Percentiles rank a stretch among this genome's conserved stretches.
These are phyloP conservation scores for Trypanosoma boissoni DNA, from an alignment of 208 protist species.

Conservation along the genomic window DNA sequence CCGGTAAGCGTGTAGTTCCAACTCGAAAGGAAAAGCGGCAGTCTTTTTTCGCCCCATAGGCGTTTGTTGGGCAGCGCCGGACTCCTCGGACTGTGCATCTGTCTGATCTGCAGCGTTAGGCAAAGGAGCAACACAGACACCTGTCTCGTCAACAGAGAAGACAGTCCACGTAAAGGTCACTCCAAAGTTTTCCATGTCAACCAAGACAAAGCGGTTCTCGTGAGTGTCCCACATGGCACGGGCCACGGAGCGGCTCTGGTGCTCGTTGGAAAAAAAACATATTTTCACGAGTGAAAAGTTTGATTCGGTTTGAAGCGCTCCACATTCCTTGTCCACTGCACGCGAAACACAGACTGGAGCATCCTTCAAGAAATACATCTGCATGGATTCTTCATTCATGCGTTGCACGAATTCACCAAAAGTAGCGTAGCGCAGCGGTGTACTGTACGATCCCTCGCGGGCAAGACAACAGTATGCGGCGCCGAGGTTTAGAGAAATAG, in stretches of 20 bases:
- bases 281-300: conserved; percentile 72
- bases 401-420: conserved; percentile 82
- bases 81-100: conserved; percentile 6
- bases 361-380: conserved; percentile 85
- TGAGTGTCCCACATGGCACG: conserved; percentile 79
- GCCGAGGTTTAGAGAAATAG: conserved; percentile 72
- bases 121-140: conserved; percentile 18
- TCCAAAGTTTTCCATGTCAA: conserved; percentile 83
- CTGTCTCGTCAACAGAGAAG: conserved; percentile 81
- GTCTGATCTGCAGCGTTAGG: too few species aligned
- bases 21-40: conserved; percentile 82
- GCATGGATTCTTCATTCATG: conserved; percentile 85
- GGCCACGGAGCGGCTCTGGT: conserved; percentile 67
- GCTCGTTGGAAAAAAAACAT: conserved; percentile 82
- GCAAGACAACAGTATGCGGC: conserved; percentile 81
- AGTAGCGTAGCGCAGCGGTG: conserved; percentile 73
- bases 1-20: conserved; percentile 75
- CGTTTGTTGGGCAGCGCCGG: conserved; percentile 5
- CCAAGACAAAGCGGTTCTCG: conserved; percentile 65
- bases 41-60: conserved; percentile 67
- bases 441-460: conserved; percentile 69
- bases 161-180: conserved; percentile 81
- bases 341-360: conserved; percentile 76
- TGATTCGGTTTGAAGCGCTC: conserved; percentile 61
- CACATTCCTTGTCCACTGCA: conserved; percentile 76